These are phyloP conservation scores for Hyaloperonospora arabidopsidis DNA, from an alignment of 352 stramenopile genomes.

Conservation along the genomic window DNA sequence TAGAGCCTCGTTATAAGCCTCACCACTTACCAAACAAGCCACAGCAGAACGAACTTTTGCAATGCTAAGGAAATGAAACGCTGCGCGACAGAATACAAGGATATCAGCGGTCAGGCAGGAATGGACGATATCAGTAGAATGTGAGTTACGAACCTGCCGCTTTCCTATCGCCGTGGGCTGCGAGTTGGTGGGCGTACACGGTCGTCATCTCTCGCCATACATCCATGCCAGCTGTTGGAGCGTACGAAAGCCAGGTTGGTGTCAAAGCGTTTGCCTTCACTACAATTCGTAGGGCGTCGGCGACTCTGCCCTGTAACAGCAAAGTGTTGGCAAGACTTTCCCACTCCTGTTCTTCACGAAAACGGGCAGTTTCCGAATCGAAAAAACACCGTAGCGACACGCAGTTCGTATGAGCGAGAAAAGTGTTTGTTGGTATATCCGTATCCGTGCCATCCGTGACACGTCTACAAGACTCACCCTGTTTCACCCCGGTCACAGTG, in stretches of 20 bases:
- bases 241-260: slow-evolving; percentile 52
- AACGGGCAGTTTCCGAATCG: slow-evolving; percentile 22
- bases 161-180: slow-evolving; percentile 37
- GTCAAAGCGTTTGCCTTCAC: slow-evolving; percentile 38
- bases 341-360: slow-evolving; percentile 36
- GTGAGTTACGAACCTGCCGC: slow-evolving; percentile 25
- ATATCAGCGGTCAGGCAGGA: slow-evolving; percentile 1
- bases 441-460: slow-evolving; percentile 1
- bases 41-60: slow-evolving; percentile 48
- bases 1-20: slow-evolving; percentile 49
- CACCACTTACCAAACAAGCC: slow-evolving; percentile 30
- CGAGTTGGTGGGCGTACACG: slow-evolving; percentile 54
- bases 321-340: slow-evolving; percentile 41
- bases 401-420: slow-evolving; percentile 12
- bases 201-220: slow-evolving; percentile 62
- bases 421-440: background rate
- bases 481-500: slow-evolving; percentile 3
- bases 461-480: background rate
- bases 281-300: slow-evolving; percentile 50
- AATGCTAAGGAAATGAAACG: slow-evolving; percentile 51
- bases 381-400: slow-evolving; percentile 15
- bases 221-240: slow-evolving; percentile 62
- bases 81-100: slow-evolving; percentile 14
- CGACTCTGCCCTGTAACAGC: slow-evolving; percentile 45
- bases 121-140: background rate